A percentile compares a stretch with the other conserved stretches of the same genome.
These are phyloP conservation scores for Neospermospora avenae DNA, from an alignment of 2,329 filamentous ascomycete species.

Conservation along the genomic window DNA sequence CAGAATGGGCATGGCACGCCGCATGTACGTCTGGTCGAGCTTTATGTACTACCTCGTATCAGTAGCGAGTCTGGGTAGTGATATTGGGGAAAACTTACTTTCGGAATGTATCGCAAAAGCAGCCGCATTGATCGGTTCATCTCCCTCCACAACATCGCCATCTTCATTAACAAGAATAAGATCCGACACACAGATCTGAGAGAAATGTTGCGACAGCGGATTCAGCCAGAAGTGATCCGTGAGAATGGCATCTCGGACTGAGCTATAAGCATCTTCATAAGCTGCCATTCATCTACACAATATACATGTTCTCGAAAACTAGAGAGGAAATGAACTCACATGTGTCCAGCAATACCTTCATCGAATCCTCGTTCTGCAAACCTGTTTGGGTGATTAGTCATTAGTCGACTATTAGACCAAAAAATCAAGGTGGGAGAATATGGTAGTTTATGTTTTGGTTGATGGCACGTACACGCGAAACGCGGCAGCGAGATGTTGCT, in stretches of 20 bases:
- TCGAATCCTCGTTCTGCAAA: conserved; percentile 37
- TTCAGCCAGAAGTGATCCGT: conserved; percentile 50
- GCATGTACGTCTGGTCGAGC: conserved; percentile 55
- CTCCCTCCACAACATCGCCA: conserved; percentile 61
- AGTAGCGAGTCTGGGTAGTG: neutral
- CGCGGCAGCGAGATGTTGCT: conserved; percentile 30
- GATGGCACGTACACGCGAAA: conserved; percentile 22
- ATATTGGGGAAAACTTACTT: conserved; percentile 18
- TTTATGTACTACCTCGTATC: conserved; percentile 45
- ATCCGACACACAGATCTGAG: conserved; percentile 58
- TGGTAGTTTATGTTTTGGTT: neutral
- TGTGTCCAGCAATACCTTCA: conserved; percentile 62
- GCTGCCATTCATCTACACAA: neutral
- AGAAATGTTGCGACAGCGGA: conserved; percentile 61
- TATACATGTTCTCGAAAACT: too few species aligned
- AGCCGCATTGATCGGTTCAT: conserved; percentile 45
- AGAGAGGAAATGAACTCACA: too few species aligned
- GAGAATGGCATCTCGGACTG: conserved; percentile 41
- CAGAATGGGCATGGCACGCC: conserved; percentile 53
- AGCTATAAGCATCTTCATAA: conserved; percentile 29
- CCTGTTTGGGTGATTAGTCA: conserved; percentile 4
- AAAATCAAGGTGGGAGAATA: too few species aligned
- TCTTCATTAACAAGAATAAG: conserved; percentile 61
- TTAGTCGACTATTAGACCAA: too few species aligned
- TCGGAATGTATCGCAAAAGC: conserved; percentile 46